These are phyloP conservation scores for Linnemannia hyalina DNA, from an alignment of 192 early-diverging fungal species.

Conservation along the genomic window DNA sequence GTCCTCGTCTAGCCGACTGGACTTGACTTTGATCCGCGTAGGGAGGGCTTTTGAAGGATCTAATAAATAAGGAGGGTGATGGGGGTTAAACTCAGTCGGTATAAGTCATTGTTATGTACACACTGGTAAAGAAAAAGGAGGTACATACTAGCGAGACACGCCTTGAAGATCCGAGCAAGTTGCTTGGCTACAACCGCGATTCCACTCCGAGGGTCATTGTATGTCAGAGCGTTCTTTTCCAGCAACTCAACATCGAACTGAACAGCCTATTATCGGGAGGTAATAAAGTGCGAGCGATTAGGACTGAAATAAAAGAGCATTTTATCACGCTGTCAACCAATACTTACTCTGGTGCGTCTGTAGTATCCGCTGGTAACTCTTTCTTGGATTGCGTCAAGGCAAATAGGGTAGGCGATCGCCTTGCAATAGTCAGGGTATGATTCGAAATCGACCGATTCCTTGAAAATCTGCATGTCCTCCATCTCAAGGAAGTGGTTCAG, in stretches of 20 bases:
- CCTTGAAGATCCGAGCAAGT: conserved; percentile 60
- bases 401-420: conserved; percentile 79
- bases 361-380: conserved; percentile 73
- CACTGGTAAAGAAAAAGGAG: neutral
- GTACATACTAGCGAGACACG: conserved; percentile 57
- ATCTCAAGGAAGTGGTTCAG: conserved; percentile 55
- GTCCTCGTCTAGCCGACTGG: conserved; percentile 40
- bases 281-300: neutral
- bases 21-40: conserved; percentile 21
- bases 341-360: conserved; percentile 64
- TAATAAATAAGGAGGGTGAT: conserved; percentile 14
- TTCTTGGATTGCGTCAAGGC: conserved; percentile 70
- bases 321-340: neutral
- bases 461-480: conserved; percentile 68
- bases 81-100: neutral
- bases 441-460: conserved; percentile 71
- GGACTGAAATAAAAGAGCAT: neutral
- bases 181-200: conserved; percentile 58
- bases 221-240: conserved; percentile 74
- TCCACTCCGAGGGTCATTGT: conserved; percentile 69
- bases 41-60: conserved; percentile 51
- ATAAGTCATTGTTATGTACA: neutral
- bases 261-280: conserved; percentile 59
- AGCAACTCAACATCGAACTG: conserved; percentile 77
- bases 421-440: conserved; percentile 74